A percentile compares a stretch with the other conserved stretches of the same genome.
phyloP scores from a whole-genome alignment of 345 rosid species.

The sweet orange (Citrus sinensis) region DNA sequence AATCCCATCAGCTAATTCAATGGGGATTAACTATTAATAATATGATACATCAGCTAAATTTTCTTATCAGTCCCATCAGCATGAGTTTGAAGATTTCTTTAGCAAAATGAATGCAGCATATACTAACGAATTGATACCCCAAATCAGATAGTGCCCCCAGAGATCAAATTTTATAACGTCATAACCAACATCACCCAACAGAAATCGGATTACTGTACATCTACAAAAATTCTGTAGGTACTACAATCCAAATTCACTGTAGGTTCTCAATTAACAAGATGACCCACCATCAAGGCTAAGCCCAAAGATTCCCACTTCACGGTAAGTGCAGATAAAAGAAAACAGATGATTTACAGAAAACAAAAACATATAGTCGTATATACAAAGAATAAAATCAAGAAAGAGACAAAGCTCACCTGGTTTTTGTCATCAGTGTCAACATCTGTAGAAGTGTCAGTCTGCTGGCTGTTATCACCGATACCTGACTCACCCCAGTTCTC shows the following conservation, averaged over 20 bases:
- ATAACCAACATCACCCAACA: neutral
- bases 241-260: neutral
- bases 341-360: conserved; percentile 13
- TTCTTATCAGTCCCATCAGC: neutral
- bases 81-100: neutral
- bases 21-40: neutral
- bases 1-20: neutral
- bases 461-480: conserved; percentile 82
- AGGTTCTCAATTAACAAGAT: conserved; percentile 27
- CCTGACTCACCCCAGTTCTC: conserved; percentile 93
- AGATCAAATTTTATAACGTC: neutral
- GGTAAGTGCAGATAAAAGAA: conserved; percentile 9
- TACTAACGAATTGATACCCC: neutral
- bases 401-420: conserved; percentile 54
- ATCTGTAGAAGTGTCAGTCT: conserved; percentile 95
- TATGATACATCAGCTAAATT: neutral
- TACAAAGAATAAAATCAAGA: conserved; percentile 14
- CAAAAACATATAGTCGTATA: neutral
- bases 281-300: conserved; percentile 25
- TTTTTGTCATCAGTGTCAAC: conserved; percentile 76
- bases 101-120: neutral
- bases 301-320: conserved; percentile 5
- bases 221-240: neutral
- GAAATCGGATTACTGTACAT: conserved; percentile 5
- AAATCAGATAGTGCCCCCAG: neutral